Conservation (phyloP, 352 stramenopile genomes). For the Globisporangium barbulae region DNA sequence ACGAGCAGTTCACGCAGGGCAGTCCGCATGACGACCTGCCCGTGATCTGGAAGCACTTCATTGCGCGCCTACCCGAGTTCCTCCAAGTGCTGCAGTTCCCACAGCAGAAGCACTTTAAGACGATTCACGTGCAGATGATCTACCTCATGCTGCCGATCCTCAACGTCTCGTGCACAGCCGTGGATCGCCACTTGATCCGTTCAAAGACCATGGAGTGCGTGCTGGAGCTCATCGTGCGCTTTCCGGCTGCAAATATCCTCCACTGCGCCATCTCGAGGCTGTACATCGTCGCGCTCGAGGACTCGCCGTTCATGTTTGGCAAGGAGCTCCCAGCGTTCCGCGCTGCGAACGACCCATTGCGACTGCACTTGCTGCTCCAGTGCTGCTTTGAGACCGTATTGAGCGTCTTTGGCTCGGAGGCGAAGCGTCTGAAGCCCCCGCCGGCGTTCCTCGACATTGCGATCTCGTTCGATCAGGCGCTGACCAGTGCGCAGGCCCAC, state of each 20-base stretch:
- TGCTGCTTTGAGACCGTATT: conserved; percentile 45
- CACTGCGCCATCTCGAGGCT: conserved; percentile 59
- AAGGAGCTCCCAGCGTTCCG: conserved; percentile 67
- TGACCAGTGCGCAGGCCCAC: conserved; percentile 57
- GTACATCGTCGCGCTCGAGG: conserved; percentile 77
- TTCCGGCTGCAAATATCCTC: conserved; percentile 83
- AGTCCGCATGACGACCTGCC: conserved; percentile 58
- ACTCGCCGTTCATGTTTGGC: conserved; percentile 78
- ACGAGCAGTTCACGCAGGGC: conserved; percentile 20
- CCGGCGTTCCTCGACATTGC: conserved; percentile 66
- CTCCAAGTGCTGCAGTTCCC: conserved; percentile 32
- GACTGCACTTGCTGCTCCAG: conserved; percentile 50
- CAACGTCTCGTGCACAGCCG: conserved; percentile 59
- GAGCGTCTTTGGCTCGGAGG: conserved; percentile 22
- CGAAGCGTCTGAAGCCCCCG: conserved; percentile 25
- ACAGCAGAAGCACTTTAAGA: conserved; percentile 38
- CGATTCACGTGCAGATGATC: conserved; percentile 62
- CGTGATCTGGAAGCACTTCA: conserved; percentile 62
- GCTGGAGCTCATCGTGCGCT: conserved; percentile 91
- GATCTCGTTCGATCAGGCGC: conserved; percentile 72
- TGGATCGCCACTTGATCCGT: conserved; percentile 42
- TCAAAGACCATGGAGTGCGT: conserved; percentile 39
- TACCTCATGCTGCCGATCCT: conserved; percentile 78
- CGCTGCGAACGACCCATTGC: conserved; percentile 44
- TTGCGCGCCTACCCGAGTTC: conserved; percentile 36